Evolutionary conservation across 2,329 filamentous ascomycete genomes (phyloP).

Genomic region (Arachnomyces sp.): DNA sequence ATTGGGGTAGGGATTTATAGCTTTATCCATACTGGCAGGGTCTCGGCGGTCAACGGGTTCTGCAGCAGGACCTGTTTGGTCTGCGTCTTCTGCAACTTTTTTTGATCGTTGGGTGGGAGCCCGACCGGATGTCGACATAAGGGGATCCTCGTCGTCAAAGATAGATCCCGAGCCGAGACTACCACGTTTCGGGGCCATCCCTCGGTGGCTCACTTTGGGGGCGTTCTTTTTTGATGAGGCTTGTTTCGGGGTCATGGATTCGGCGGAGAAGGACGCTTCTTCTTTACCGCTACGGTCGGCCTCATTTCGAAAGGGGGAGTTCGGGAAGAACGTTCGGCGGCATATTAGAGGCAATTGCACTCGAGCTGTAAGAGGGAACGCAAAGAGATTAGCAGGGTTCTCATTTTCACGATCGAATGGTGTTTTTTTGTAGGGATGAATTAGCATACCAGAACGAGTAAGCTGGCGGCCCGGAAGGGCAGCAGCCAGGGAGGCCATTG

Average conservation of each 20-base stretch:
- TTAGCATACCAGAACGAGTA: slow-evolving; percentile 27
- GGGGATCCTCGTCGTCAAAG: slow-evolving; percentile 25
- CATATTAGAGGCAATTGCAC: slow-evolving; percentile 8
- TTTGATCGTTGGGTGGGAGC: slow-evolving; percentile 13
- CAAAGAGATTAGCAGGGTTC: background rate
- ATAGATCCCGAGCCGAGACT: slow-evolving; percentile 32
- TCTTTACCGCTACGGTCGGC: too few relatives aligned
- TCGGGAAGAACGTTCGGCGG: slow-evolving; percentile 12
- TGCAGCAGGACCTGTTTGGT: slow-evolving; percentile 7
- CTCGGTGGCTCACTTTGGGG: slow-evolving; percentile 21
- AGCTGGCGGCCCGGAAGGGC: slow-evolving; percentile 31
- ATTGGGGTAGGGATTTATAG: slow-evolving; percentile 67
- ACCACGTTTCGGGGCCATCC: slow-evolving; percentile 27
- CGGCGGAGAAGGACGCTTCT: too few relatives aligned
- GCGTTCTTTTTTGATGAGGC: slow-evolving; percentile 11
- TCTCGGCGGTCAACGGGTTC: slow-evolving; percentile 33
- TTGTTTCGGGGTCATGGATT: slow-evolving; percentile 1
- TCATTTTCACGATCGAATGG: slow-evolving; percentile 5
- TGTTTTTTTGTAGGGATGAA: background rate
- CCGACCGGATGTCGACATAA: slow-evolving; percentile 13
- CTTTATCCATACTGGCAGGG: slow-evolving; percentile 50
- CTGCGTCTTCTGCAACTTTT: slow-evolving; percentile 7
- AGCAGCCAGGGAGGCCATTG: slow-evolving; percentile 33
- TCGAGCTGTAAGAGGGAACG: slow-evolving; percentile 4
- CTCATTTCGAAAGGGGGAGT: slow-evolving; percentile 5